These are phyloP conservation scores for Aspergillus pseudoviridinutans DNA, from an alignment of 2,329 filamentous ascomycete species.

Conservation along the genomic window DNA sequence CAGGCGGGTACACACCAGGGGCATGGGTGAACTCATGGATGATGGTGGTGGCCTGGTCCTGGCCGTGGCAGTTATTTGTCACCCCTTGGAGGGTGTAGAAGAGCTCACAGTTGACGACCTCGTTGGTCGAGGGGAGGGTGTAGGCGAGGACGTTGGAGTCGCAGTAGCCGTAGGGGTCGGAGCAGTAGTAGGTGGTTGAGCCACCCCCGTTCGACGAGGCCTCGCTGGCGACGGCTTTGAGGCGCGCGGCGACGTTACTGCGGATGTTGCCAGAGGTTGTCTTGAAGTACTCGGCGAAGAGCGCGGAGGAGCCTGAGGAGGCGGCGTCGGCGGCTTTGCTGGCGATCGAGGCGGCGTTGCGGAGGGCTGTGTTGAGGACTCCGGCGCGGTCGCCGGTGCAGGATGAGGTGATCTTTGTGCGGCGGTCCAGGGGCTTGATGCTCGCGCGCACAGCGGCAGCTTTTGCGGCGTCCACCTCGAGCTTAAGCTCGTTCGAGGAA, in stretches of 20 bases:
- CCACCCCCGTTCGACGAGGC: conserved; percentile 34
- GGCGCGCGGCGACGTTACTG: conserved; percentile 47
- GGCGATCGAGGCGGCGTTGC: conserved; percentile 45
- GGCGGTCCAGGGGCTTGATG: conserved; percentile 42
- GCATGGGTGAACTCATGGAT: conserved; percentile 65
- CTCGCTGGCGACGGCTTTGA: conserved; percentile 53
- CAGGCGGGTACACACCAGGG: conserved; percentile 47
- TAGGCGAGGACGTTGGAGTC: conserved; percentile 55
- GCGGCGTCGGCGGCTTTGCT: conserved; percentile 53
- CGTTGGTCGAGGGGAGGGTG: conserved; percentile 52
- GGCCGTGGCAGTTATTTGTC: conserved; percentile 50
- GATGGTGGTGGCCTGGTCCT: conserved; percentile 63
- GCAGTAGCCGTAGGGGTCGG: conserved; percentile 54
- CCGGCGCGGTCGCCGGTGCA: conserved; percentile 50
- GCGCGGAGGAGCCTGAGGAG: conserved; percentile 38
- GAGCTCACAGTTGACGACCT: conserved; percentile 60
- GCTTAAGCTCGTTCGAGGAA: conserved; percentile 55
- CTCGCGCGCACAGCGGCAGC: conserved; percentile 50
- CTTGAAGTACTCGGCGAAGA: conserved; percentile 58
- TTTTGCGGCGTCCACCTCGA: conserved; percentile 55
- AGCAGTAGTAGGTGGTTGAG: conserved; percentile 57
- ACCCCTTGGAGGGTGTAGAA: conserved; percentile 47
- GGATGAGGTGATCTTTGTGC: conserved; percentile 47
- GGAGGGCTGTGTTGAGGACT: conserved; percentile 50
- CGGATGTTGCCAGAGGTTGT: conserved; percentile 46